Base-by-base conservation (phyloP, 192 early-diverging fungal genomes). In the Backusella circina region DNA sequence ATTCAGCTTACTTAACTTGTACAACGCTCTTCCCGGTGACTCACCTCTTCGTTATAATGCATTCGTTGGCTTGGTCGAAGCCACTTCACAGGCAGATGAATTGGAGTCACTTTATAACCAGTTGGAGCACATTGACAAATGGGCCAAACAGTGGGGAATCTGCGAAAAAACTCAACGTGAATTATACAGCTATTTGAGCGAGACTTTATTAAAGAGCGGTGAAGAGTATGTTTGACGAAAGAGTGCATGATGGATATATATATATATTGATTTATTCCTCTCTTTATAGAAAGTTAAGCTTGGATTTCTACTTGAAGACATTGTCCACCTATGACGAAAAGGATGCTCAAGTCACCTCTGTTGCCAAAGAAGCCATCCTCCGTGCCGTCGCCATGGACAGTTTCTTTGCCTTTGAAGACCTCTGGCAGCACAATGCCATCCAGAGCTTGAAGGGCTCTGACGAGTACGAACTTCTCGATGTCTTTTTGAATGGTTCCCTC, bases 351-450 rank as follows among this genome's bases (percentile, higher is more conserved):
- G 61, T 83, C 26, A 80, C 80, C n/a, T 80, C 80, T 7, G 71
- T 80, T 73, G 84, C 84, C 28, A 89, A 88, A 69, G 81, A 87
- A 39, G 83, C 85, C 8, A 91, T 92, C 21, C 82, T 79, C 18
- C 83, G 85, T 65, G 93, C 94, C 1, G 86, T 98, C 47, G 75
- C 85, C 33, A 83, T 92, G 36, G 85, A 89, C 7, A 83, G 87
- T 30, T 90, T 94, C 61, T 93, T 93, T 77, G 89, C 90, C 73
- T 91, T 96, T 81, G 92, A 95, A 72, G 90, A 91, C 37, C 80
- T 97, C 78, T 82, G 87, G 77, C 82, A 87, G 65, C 88, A 95
- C 57, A 77, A 74, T 26, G 86, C 92, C 28, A 84, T 96, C 23
- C 87, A 88, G 79, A 73, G 84, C 2, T 82, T 96, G 61, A 88